Evolutionary conservation across 2,329 filamentous ascomycete species (phyloP).

Genomic region (Balansia obtecta): DNA sequence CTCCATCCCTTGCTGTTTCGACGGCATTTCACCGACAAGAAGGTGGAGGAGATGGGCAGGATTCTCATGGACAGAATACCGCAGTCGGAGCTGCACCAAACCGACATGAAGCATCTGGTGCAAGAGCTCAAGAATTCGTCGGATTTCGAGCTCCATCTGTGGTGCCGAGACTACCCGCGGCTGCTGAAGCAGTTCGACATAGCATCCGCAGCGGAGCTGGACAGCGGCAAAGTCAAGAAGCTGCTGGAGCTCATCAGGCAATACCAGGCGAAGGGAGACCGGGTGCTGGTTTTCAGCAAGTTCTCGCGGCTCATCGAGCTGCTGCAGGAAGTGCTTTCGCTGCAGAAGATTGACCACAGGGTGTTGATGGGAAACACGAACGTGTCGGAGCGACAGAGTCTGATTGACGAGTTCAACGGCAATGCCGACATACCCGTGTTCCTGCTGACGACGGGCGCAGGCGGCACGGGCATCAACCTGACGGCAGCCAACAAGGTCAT

Average conservation of each 20-base stretch:
- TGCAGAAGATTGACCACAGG: constrained; percentile 61
- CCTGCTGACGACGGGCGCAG: constrained; percentile 82
- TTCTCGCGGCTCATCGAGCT: constrained; percentile 90
- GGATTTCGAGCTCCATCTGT: constrained; percentile 53
- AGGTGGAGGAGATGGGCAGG: constrained; percentile 63
- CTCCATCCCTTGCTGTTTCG: constrained; percentile 86
- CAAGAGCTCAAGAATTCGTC: constrained; percentile 45
- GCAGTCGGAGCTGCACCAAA: constrained; percentile 39
- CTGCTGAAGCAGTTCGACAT: constrained; percentile 43
- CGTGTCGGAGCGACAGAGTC: constrained; percentile 70
- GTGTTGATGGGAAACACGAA: constrained; percentile 78
- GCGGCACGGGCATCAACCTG: constrained; percentile 93
- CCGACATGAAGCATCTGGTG: constrained; percentile 38
- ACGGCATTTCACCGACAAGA: constrained; percentile 63
- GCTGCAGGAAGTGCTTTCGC: constrained; percentile 67
- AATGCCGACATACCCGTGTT: constrained; percentile 76
- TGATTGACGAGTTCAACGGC: constrained; percentile 77
- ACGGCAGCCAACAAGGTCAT: constrained; percentile 95
- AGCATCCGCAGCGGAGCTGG: constrained; percentile 38
- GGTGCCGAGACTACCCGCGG: constrained; percentile 45
- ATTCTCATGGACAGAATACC: constrained; percentile 60
- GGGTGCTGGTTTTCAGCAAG: constrained; percentile 83
- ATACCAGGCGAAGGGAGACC: constrained; percentile 71
- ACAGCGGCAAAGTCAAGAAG: constrained; percentile 74
- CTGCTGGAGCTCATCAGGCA: constrained; percentile 60